These are phyloP conservation scores for Diaporthe australafricana DNA, from an alignment of 2,329 filamentous ascomycete genomes.

Conservation along the genomic window DNA sequence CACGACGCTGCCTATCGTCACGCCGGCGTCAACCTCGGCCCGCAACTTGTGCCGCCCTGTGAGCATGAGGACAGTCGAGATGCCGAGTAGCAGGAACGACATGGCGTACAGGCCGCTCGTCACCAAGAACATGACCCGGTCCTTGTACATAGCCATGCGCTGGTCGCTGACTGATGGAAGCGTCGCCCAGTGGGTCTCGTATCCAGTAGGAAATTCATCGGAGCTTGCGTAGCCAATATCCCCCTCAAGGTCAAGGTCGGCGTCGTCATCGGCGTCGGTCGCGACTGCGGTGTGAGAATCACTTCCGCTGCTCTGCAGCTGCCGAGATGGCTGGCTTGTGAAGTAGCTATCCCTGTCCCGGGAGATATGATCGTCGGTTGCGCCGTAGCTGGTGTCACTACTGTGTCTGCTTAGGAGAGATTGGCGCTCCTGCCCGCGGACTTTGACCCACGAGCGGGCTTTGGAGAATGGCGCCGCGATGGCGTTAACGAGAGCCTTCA, in stretches of 20 bases:
- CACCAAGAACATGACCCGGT: constrained; percentile 65
- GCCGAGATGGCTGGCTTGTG: constrained; percentile 45
- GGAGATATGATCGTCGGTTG: constrained; percentile 39
- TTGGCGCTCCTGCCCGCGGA: constrained; percentile 41
- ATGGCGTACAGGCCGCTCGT: constrained; percentile 67
- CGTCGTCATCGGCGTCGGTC: constrained; percentile 56
- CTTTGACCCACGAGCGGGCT: constrained; percentile 62
- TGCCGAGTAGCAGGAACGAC: constrained; percentile 71
- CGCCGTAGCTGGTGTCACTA: constrained; percentile 40
- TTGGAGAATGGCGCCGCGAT: constrained; percentile 62
- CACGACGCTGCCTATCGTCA: constrained; percentile 75
- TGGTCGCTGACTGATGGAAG: constrained; percentile 65
- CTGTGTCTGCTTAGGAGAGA: constrained; percentile 41
- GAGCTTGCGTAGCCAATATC: constrained; percentile 59
- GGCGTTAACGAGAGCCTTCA: constrained; percentile 68
- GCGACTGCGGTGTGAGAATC: constrained; percentile 44
- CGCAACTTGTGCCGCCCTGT: constrained; percentile 76
- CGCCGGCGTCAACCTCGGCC: constrained; percentile 79
- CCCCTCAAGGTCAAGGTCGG: constrained; percentile 42
- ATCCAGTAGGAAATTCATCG: constrained; percentile 63
- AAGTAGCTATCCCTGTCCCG: constrained; percentile 39
- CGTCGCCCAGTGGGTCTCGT: constrained; percentile 64
- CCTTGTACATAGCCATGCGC: constrained; percentile 61
- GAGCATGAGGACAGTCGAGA: constrained; percentile 73
- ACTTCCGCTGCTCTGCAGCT: constrained; percentile 43